Evolutionary conservation across 169 alveolate genomes (phyloP), one percentile per base, ranked within the genome.

Genomic region (Eimeria tenella): DNA sequence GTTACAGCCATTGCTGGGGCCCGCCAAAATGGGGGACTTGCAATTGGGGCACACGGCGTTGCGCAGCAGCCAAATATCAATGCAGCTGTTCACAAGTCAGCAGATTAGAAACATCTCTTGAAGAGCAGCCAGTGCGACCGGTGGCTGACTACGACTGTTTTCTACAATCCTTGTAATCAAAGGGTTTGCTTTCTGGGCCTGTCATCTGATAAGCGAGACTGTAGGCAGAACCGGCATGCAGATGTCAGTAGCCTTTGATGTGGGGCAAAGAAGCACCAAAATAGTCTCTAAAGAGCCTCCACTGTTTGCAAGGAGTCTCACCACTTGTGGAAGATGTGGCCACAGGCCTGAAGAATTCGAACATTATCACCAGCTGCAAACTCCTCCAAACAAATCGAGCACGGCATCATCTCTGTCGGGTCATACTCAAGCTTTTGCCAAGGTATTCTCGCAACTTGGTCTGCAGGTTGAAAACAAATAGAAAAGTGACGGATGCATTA

Each of bases 21-120:
- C 13, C 8, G 89, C 89, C 53, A 50, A 56, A 4, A 94, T 94
- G 19, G 96, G 95, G 7, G 95, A 81, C 79, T 96, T 96, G 94
- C 98, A 96, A 62, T 95, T 95, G n/a, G 98, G 98, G 56, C 98
- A 96, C 49, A 96, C 95, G 55, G 98, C 98, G 89, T 96, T 96
- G 74, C 98, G 95, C 74, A 96, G 94, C 70, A 96, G 94, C 98
- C 98, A 96, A 62, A 96, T 95, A 79, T 96, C 98, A 92, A 96
- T 96, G 84, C 98, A 96, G 56, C 94, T 90, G 90, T 19, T 9
- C 89, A 81, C 73, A 81, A 17, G n/a, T 23, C 6, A 19, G 73
- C 42, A n/a, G 42, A 31, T 31, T 2, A 31, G 42, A 31, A 31
- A 31, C 42, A 31, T 31, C 42, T 31, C 42, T 31, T 31, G 74